Percentiles rank a stretch among this genome's conserved stretches.
Evolutionary conservation across 2,329 filamentous ascomycete genomes (phyloP).

Genomic region (Ceratocystiopsis sp.): DNA sequence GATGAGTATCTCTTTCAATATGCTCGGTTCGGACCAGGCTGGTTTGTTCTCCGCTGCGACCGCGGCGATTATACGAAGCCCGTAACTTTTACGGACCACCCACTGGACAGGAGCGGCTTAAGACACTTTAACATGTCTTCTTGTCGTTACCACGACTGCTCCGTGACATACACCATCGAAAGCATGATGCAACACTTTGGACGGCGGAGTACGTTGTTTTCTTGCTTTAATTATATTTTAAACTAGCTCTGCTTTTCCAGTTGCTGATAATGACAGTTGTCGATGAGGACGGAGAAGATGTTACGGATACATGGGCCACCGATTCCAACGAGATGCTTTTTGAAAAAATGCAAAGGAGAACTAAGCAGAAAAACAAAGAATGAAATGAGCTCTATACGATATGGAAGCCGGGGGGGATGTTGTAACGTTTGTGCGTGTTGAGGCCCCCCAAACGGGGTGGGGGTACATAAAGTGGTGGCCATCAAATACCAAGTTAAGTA

Average conservation of each 20-base stretch:
- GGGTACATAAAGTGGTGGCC: no score
- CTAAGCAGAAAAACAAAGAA: background rate
- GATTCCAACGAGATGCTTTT: slow-evolving; percentile 4
- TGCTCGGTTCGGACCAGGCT: slow-evolving; percentile 2
- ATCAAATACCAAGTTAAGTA: no score
- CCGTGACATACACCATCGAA: background rate
- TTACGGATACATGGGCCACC: slow-evolving; percentile 2
- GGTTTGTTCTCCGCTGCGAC: slow-evolving; percentile 5
- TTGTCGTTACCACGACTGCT: background rate
- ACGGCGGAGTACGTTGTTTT: background rate
- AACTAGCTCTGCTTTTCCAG: no score
- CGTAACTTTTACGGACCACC: background rate
- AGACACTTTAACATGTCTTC: slow-evolving; percentile 1
- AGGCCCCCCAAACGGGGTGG: no score
- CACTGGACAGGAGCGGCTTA: background rate
- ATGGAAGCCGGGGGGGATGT: no score
- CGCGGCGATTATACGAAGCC: background rate
- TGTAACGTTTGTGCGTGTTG: no score
- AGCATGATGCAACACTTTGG: slow-evolving; percentile 4
- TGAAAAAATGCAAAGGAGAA: background rate
- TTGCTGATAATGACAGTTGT: background rate
- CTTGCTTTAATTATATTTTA: no score
- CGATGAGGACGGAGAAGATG: slow-evolving; percentile 1
- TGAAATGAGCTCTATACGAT: background rate
- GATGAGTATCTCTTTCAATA: slow-evolving; percentile 4